These are phyloP conservation scores for Thymus quinquecostatus DNA, from an alignment of 257 asterid species.

Conservation along the genomic window DNA sequence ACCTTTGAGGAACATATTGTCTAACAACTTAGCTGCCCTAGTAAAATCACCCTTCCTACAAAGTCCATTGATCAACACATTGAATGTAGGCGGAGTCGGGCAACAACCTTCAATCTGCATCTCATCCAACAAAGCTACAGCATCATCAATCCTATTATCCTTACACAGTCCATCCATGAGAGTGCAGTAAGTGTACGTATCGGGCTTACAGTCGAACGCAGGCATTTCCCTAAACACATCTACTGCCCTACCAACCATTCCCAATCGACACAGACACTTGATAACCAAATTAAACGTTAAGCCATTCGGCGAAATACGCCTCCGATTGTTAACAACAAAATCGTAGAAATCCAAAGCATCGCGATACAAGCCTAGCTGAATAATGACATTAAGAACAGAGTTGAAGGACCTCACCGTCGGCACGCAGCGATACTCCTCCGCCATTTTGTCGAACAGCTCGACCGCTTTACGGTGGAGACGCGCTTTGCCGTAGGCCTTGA, in stretches of 20 bases:
- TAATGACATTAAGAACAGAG: constrained; percentile 78
- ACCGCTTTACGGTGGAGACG: constrained; percentile 63
- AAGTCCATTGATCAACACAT: constrained; percentile 84
- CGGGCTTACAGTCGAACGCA: constrained; percentile 53
- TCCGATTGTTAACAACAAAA: constrained; percentile 40
- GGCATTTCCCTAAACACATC: constrained; percentile 78
- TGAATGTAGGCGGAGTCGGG: constrained; percentile 66
- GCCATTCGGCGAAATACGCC: constrained; percentile 55
- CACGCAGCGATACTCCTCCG: constrained; percentile 68
- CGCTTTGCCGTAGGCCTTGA: constrained; percentile 81
- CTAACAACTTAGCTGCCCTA: constrained; percentile 76
- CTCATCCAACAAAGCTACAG: constrained; percentile 88
- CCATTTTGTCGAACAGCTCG: constrained; percentile 69
- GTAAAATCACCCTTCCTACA: constrained; percentile 82
- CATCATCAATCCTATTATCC: constrained; percentile 79
- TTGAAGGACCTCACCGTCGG: constrained; percentile 83
- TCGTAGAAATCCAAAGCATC: constrained; percentile 72
- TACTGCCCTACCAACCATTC: constrained; percentile 59
- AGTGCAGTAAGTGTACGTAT: constrained; percentile 82
- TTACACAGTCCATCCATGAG: constrained; percentile 98
- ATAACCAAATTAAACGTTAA: constrained; percentile 80
- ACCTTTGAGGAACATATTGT: constrained; percentile 93
- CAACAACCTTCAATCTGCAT: constrained; percentile 89
- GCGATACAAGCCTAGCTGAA: constrained; percentile 57
- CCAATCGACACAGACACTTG: constrained; percentile 71